Conservation (phyloP, 306 rosid genomes). For the Dalbergia cultrata region DNA sequence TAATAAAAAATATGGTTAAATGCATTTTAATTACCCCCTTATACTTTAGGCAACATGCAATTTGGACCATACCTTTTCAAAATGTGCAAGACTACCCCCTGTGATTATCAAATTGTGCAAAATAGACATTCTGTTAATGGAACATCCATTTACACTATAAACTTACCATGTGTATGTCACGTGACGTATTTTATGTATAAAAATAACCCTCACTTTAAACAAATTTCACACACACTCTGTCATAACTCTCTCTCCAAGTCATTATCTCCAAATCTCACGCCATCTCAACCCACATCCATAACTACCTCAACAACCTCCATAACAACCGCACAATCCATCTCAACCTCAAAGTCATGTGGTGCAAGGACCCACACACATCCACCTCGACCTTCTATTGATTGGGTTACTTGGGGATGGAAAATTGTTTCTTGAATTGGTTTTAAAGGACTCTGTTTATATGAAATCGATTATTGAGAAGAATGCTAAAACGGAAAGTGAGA, state of each 20-base stretch:
- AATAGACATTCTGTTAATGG: too few relatives aligned
- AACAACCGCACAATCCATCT: constrained; percentile 48
- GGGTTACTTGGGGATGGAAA: constrained; percentile 75
- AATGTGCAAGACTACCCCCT: too few relatives aligned
- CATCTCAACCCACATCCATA: constrained; percentile 37
- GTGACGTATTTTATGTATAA: too few relatives aligned
- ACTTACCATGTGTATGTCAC: too few relatives aligned
- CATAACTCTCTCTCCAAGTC: neutral
- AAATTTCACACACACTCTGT: too few relatives aligned
- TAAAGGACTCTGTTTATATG: constrained; percentile 73
- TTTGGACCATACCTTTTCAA: too few relatives aligned
- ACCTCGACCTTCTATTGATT: constrained; percentile 57
- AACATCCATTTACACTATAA: too few relatives aligned
- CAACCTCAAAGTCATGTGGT: constrained; percentile 86
- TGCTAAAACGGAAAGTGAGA: constrained; percentile 70
- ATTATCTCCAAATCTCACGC: constrained; percentile 53
- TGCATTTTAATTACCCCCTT: too few relatives aligned
- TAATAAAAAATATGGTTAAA: too few relatives aligned
- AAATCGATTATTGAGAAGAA: constrained; percentile 80
- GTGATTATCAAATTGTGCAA: too few relatives aligned
- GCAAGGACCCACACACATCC: constrained; percentile 69
- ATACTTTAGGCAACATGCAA: too few relatives aligned
- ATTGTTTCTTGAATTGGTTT: constrained; percentile 74
- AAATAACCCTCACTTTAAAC: too few relatives aligned
- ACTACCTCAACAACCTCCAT: neutral